A percentile compares a stretch with the other conserved stretches of the same genome.
These are phyloP conservation scores for Vachellia pachyceras DNA, from an alignment of 306 rosid genomes.

Conservation along the genomic window DNA sequence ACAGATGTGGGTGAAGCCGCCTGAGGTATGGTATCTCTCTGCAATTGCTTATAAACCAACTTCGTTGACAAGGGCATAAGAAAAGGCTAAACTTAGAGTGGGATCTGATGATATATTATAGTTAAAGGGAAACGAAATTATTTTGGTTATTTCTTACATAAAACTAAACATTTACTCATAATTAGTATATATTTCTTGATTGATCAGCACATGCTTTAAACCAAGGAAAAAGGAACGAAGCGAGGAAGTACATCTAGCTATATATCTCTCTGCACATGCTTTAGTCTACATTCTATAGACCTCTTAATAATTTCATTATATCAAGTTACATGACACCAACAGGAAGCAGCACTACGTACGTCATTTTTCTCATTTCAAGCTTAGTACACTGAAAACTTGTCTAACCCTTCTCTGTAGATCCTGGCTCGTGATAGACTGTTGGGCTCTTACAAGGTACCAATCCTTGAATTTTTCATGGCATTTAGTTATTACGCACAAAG, in stretches of 20 bases:
- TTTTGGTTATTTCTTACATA: neutral
- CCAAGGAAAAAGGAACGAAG: neutral
- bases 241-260: conserved; percentile 1
- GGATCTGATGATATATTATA: neutral
- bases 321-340: neutral
- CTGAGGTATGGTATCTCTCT: conserved; percentile 63
- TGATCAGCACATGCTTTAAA: neutral
- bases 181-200: conserved; percentile 4
- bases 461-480: conserved; percentile 11
- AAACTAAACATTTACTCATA: neutral
- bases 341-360: conserved; percentile 1
- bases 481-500: conserved; percentile 25
- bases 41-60: conserved; percentile 19
- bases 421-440: conserved; percentile 93
- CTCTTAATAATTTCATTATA: too few species aligned
- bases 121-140: neutral
- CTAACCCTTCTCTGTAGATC: conserved; percentile 56
- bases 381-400: conserved; percentile 38
- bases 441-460: conserved; percentile 93
- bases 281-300: neutral
- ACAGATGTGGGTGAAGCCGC: conserved; percentile 99
- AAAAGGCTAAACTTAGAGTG: neutral
- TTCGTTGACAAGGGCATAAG: neutral
- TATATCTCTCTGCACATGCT: too few species aligned
- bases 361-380: conserved; percentile 31